phyloP scores from a whole-genome alignment of 179 eudicot genomes.

The Vitellaria paradoxa region DNA sequence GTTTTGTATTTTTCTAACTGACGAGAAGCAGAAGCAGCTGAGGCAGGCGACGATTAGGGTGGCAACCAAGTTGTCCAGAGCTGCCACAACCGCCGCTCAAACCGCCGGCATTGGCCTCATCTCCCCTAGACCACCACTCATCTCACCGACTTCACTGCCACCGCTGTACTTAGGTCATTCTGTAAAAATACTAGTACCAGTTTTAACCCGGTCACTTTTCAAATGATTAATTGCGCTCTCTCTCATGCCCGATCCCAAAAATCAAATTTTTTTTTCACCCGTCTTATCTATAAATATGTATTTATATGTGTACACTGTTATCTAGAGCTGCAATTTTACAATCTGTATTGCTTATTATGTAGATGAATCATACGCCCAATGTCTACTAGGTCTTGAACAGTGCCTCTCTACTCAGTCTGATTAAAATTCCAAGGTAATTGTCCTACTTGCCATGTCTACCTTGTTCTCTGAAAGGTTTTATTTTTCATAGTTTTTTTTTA shows the following conservation, averaged over 20 bases:
- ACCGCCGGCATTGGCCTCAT: slow-evolving; percentile 14
- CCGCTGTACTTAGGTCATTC: slow-evolving; percentile 23
- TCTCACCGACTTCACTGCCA: background rate
- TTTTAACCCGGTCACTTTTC: slow-evolving; percentile 57
- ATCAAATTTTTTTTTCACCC: slow-evolving; percentile 56
- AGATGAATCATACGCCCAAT: slow-evolving; percentile 82
- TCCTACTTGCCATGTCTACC: slow-evolving; percentile 75
- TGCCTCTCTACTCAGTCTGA: slow-evolving; percentile 53
- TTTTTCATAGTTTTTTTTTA: background rate
- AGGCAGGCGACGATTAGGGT: slow-evolving; percentile 32
- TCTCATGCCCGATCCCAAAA: slow-evolving; percentile 57
- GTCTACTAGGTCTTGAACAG: slow-evolving; percentile 75
- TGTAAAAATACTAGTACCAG: slow-evolving; percentile 25
- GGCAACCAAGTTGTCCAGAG: slow-evolving; percentile 29
- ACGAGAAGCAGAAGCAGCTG: background rate
- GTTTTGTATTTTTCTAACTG: background rate
- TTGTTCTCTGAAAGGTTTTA: slow-evolving; percentile 68
- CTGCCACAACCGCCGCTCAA: slow-evolving; percentile 12
- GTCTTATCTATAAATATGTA: background rate
- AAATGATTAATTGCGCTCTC: slow-evolving; percentile 77
- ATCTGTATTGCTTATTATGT: slow-evolving; percentile 7
- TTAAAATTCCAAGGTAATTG: slow-evolving; percentile 63
- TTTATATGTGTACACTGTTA: background rate
- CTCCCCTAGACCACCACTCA: slow-evolving; percentile 4
- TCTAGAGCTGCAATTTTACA: background rate